Percentiles rank a stretch among this genome's conserved stretches.
Conservation (phyloP, 257 asterid genomes). For the Solanum pinnatisectum region DNA sequence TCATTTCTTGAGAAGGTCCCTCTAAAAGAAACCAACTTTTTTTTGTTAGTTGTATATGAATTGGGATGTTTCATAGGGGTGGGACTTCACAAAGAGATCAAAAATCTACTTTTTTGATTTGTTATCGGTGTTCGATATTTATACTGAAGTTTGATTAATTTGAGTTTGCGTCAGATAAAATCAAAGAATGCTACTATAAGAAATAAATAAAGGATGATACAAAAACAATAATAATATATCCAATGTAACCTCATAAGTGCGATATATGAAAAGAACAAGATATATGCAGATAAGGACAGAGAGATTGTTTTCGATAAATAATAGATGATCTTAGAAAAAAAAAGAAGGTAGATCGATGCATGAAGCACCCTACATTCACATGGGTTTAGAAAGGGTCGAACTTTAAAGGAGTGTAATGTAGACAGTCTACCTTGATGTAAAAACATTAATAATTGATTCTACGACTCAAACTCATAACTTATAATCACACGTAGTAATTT, state of each 20-base stretch:
- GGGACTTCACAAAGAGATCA: background rate
- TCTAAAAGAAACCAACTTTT: background rate
- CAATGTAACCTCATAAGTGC: background rate
- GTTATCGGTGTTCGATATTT: background rate
- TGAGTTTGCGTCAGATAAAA: background rate
- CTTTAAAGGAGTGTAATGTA: background rate
- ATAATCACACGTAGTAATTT: background rate
- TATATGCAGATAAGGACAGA: background rate
- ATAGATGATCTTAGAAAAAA: background rate
- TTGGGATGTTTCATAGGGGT: background rate
- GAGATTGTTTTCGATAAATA: background rate
- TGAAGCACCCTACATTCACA: background rate
- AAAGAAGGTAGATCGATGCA: background rate
- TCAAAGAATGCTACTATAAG: background rate
- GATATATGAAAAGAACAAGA: background rate
- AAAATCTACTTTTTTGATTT: background rate
- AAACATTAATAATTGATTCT: background rate
- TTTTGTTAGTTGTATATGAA: background rate
- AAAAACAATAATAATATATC: background rate
- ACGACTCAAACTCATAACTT: background rate
- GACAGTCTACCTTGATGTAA: background rate
- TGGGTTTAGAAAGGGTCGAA: background rate
- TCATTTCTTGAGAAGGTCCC: background rate
- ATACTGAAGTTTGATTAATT: background rate
- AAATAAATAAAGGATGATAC: background rate